Percentiles rank a stretch among this genome's conserved stretches.
Conservation (phyloP, 441 rosid genomes). For the Theobroma grandiflorum region DNA sequence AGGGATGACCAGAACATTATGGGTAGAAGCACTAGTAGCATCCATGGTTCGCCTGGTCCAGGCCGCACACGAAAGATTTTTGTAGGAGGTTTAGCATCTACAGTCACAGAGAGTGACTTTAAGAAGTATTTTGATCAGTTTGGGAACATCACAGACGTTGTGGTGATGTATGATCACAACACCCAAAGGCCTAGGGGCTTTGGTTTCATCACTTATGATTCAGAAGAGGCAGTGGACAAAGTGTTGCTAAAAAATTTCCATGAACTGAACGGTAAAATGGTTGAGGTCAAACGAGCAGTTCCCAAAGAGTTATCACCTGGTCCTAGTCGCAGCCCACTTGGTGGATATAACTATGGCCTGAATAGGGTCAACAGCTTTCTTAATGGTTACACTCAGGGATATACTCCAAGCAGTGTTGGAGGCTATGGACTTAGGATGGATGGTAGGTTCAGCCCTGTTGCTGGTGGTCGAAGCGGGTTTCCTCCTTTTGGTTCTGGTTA, state of each 20-base stretch:
- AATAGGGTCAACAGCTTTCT: slow-evolving; percentile 77
- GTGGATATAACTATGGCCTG: slow-evolving; percentile 82
- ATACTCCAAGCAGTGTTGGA: slow-evolving; percentile 71
- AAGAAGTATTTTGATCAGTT: slow-evolving; percentile 90
- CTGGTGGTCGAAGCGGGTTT: slow-evolving; percentile 77
- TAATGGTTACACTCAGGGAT: slow-evolving; percentile 89
- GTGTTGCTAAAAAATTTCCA: slow-evolving; percentile 86
- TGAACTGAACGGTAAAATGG: slow-evolving; percentile 96
- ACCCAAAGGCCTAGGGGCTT: slow-evolving; percentile 98
- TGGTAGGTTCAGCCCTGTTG: slow-evolving; percentile 82
- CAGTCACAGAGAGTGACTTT: slow-evolving; percentile 89
- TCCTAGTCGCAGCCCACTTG: slow-evolving; percentile 80
- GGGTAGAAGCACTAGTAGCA: slow-evolving; percentile 57
- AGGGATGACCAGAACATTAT: slow-evolving; percentile 89
- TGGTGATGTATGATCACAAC: slow-evolving; percentile 97
- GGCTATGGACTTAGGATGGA: slow-evolving; percentile 91
- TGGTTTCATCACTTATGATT: slow-evolving; percentile 96
- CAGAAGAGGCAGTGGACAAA: slow-evolving; percentile 91
- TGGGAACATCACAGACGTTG: slow-evolving; percentile 89
- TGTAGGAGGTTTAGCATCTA: slow-evolving; percentile 96
- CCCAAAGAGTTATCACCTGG: slow-evolving; percentile 93
- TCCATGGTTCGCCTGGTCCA: slow-evolving; percentile 87
- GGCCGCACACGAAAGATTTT: slow-evolving; percentile 89
- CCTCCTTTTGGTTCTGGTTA: slow-evolving; percentile 73
- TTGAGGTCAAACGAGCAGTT: slow-evolving; percentile 80